A percentile compares a stretch with the other conserved stretches of the same genome.
phyloP scores from a whole-genome alignment of 441 rosid species.

The Populus hybrid region DNA sequence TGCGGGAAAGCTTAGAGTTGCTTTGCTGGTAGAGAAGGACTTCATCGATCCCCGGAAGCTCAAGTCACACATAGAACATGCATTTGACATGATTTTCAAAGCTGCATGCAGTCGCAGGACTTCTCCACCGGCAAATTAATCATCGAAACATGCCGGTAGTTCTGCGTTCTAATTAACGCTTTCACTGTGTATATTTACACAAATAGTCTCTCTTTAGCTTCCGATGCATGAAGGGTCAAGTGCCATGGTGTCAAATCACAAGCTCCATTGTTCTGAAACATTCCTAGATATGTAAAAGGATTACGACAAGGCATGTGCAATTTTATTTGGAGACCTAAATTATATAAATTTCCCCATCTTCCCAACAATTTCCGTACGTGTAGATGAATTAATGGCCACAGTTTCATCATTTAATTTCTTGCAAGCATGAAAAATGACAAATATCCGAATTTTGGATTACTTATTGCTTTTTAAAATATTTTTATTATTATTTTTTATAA shows the following conservation, averaged over 20 bases:
- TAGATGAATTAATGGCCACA: too few relatives aligned
- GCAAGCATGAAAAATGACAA: too few relatives aligned
- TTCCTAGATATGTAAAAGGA: neutral
- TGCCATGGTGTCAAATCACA: neutral
- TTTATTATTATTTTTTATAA: too few relatives aligned
- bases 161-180: too few relatives aligned
- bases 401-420: too few relatives aligned
- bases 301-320: neutral
- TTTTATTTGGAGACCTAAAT: neutral
- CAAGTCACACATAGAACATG: slow-evolving; percentile 28
- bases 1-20: slow-evolving; percentile 37
- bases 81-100: slow-evolving; percentile 33
- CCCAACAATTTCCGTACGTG: too few relatives aligned
- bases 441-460: too few relatives aligned
- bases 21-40: slow-evolving; percentile 37
- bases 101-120: slow-evolving; percentile 1
- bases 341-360: neutral
- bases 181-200: too few relatives aligned
- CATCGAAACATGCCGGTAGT: neutral
- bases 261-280: neutral
- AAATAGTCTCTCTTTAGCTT: too few relatives aligned
- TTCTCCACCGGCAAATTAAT: neutral
- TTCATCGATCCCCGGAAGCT: slow-evolving; percentile 39
- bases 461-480: too few relatives aligned
- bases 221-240: neutral